A percentile compares a stretch with the other conserved stretches of the same genome.
phyloP scores from a whole-genome alignment of 768 basidiomycete species.

The Tricholomella constricta region DNA sequence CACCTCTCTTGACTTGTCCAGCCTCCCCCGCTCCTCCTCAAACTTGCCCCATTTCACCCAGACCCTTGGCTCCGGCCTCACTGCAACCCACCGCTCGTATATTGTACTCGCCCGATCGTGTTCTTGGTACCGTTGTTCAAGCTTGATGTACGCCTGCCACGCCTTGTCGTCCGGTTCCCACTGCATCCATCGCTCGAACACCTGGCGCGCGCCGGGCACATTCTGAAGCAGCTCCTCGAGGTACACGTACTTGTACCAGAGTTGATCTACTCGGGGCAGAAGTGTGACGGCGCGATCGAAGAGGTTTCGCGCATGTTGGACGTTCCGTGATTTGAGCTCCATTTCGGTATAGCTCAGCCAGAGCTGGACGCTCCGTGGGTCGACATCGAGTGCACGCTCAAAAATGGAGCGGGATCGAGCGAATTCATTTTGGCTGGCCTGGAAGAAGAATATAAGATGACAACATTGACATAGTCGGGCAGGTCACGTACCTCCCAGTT shows the following conservation, averaged over 20 bases:
- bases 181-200: constrained; percentile 99
- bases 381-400: constrained; percentile 96
- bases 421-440: constrained; percentile 94
- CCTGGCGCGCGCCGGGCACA: constrained; percentile 93
- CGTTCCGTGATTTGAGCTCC: constrained; percentile 97
- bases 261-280: constrained; percentile 92
- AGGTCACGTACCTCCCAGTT: constrained; percentile 70
- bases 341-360: constrained; percentile 97
- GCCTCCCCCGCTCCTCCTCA: constrained; percentile 76
- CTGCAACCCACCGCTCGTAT: constrained; percentile 88
- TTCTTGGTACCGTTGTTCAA: constrained; percentile 93
- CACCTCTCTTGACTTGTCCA: constrained; percentile 81
- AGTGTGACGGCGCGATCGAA: constrained; percentile 97
- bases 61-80: constrained; percentile 75
- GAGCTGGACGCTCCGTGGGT: constrained; percentile 83
- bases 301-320: constrained; percentile 94
- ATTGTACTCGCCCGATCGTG: constrained; percentile 88
- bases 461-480: neutral
- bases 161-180: constrained; percentile 99
- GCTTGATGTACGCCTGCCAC: constrained; percentile 99
- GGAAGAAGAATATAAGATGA: neutral
- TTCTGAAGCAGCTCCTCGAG: constrained; percentile 97
- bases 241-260: constrained; percentile 99
- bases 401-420: constrained; percentile 93
- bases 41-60: constrained; percentile 88